Evolutionary conservation across 129 eudicot genomes (phyloP).

Genomic region (Centrapalus pauciflorus): DNA sequence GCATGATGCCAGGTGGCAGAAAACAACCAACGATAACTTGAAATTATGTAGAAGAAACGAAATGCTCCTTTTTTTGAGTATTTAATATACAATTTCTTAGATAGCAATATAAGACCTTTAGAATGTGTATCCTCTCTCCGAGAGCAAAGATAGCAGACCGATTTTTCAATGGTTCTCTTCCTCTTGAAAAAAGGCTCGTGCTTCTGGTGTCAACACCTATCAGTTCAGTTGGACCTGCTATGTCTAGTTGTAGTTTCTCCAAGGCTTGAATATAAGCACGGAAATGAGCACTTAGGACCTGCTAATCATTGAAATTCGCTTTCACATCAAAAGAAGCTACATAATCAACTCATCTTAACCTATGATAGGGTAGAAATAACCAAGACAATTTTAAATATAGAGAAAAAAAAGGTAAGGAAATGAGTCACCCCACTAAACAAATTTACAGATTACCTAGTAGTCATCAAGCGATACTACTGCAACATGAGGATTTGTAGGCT

Average conservation of each 20-base stretch:
- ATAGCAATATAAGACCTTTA: constrained; percentile 53
- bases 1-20: constrained; percentile 21
- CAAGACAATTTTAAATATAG: background rate
- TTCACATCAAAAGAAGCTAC: background rate
- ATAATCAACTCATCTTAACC: background rate
- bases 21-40: background rate
- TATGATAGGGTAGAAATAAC: background rate
- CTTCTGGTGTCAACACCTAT: constrained; percentile 74
- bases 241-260: constrained; percentile 84
- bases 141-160: constrained; percentile 81
- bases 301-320: constrained; percentile 14
- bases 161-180: constrained; percentile 75
- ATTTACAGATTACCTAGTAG: no score
- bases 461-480: no score
- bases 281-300: constrained; percentile 95
- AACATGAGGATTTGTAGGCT: no score
- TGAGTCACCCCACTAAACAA: no score
- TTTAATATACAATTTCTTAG: background rate
- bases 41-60: background rate
- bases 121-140: constrained; percentile 76
- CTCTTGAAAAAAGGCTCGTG: constrained; percentile 60
- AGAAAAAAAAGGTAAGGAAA: no score
- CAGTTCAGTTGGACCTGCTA: constrained; percentile 88
- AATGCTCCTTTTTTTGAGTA: background rate
- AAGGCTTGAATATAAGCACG: constrained; percentile 95